Evolutionary conservation across 1,139 yeast species (phyloP), one percentile per base, ranked within the genome.

Genomic region (Pneumocystis canis): DNA sequence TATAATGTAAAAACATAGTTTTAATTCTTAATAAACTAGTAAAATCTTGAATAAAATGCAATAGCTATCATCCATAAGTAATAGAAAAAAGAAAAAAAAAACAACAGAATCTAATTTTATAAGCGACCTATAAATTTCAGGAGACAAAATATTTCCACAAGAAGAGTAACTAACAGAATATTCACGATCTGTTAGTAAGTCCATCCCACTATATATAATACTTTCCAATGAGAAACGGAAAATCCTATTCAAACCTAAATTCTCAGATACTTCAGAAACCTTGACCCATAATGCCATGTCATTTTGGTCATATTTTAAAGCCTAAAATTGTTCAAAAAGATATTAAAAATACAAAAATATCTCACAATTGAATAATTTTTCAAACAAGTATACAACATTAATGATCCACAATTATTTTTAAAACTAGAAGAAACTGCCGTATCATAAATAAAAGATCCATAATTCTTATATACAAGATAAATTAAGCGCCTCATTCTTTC

Each of bases 401-500:
- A 25, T 57, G 16, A 35, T 57, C 14, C 28, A 35, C 30, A n/a
- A 30, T 57, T 18, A 25, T 25, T n/a, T 11, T 39, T 57, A 35
- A 20, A 35, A 20, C 14, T n/a, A 14, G n/a, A 25, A 11, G 54
- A 40, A 18, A 33, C n/a, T 30, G 25, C 11, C 7, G 41, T 30
- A 57, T 81, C 80, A 64, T 86, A 78, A 66, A 84, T 81, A 54
- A 88, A 77, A 66, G 88, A 79, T 0, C 96, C 96, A 65, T 95
- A 77, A 71, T 92, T 92, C 67, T 96, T 79, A 71, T 84, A 84
- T 0, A 87, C 86, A 68, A 90, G 76, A 71, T 87, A 89, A 63
- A 95, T 79, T 59, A 92, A 76, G 7, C 84, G 79, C 68, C 84
- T 84, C 37, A 89, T 80, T 9, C 85, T 83, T 0, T 95, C 95